These are phyloP conservation scores for Evansstolkia leycettana DNA, from an alignment of 495 filamentous ascomycete species.

Conservation along the genomic window DNA sequence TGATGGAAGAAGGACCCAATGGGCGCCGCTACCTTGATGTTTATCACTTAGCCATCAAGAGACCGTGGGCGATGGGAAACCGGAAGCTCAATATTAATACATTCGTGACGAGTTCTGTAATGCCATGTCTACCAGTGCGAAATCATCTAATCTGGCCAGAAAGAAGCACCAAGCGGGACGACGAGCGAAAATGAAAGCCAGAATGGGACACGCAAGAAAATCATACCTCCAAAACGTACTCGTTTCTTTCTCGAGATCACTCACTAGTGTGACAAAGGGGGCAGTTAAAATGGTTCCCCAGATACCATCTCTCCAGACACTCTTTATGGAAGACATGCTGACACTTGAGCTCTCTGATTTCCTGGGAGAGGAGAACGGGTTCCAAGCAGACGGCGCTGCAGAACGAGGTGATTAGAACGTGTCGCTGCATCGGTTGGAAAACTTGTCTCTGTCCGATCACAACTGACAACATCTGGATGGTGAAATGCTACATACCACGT, in stretches of 20 bases:
- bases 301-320: conserved; percentile 34
- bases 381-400: conserved; percentile 32
- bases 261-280: conserved; percentile 28
- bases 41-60: no score
- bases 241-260: conserved; percentile 16
- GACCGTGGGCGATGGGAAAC: no score
- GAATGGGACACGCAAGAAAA: not conserved
- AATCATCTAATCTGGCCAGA: no score
- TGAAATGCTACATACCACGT: conserved; percentile 20
- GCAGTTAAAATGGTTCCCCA: conserved; percentile 31
- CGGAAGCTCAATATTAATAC: no score
- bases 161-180: no score
- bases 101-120: no score
- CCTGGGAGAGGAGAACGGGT: conserved; percentile 23
- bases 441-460: conserved; percentile 1
- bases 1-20: conserved; percentile 1
- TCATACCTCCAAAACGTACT: conserved; percentile 28
- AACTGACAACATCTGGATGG: not conserved
- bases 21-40: no score
- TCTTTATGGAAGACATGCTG: conserved; percentile 35
- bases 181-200: no score
- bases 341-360: conserved; percentile 32
- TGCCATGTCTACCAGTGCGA: no score
- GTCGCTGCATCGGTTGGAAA: not conserved
- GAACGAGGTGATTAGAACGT: not conserved